These are phyloP conservation scores for Myxozyma lipomycoides DNA, from an alignment of 805 yeast genomes.

Conservation along the genomic window DNA sequence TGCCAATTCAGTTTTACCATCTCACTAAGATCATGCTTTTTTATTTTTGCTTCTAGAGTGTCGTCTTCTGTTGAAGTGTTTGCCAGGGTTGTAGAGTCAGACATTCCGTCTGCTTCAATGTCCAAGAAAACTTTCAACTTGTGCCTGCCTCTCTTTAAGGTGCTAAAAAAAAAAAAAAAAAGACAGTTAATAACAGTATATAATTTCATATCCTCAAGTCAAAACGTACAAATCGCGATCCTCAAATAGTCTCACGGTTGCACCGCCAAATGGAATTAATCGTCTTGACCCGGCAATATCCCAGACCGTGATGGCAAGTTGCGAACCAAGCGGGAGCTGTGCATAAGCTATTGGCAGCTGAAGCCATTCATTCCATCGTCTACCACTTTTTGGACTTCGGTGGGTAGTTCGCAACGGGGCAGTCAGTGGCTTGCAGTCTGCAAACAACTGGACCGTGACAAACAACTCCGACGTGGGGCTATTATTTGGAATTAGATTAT, in stretches of 20 bases:
- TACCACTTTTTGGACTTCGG: constrained; percentile 43
- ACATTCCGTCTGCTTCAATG: constrained; percentile 36
- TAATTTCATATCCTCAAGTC: not conserved
- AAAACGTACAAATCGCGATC: constrained; percentile 37
- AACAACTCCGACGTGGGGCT: constrained; percentile 36
- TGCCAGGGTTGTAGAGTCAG: constrained; percentile 32
- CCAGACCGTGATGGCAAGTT: constrained; percentile 59
- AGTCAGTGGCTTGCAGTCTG: constrained; percentile 38
- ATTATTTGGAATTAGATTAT: not conserved
- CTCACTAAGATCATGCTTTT: constrained; percentile 66
- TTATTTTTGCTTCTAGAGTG: constrained; percentile 29
- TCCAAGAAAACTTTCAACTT: constrained; percentile 47
- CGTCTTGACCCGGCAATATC: constrained; percentile 57
- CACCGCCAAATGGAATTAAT: constrained; percentile 53
- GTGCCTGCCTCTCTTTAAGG: constrained; percentile 70
- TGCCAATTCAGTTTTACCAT: constrained; percentile 64
- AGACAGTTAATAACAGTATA: not conserved
- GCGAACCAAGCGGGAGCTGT: constrained; percentile 64
- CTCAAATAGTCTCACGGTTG: constrained; percentile 59
- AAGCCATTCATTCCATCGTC: constrained; percentile 70
- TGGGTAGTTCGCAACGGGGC: constrained; percentile 50
- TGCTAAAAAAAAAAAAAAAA: constrained; percentile 31
- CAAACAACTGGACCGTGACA: constrained; percentile 46
- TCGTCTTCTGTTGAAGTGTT: constrained; percentile 41
- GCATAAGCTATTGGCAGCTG: constrained; percentile 65